Conservation (phyloP, 31 red algal genomes). For the Bonnemaisonia californica region DNA sequence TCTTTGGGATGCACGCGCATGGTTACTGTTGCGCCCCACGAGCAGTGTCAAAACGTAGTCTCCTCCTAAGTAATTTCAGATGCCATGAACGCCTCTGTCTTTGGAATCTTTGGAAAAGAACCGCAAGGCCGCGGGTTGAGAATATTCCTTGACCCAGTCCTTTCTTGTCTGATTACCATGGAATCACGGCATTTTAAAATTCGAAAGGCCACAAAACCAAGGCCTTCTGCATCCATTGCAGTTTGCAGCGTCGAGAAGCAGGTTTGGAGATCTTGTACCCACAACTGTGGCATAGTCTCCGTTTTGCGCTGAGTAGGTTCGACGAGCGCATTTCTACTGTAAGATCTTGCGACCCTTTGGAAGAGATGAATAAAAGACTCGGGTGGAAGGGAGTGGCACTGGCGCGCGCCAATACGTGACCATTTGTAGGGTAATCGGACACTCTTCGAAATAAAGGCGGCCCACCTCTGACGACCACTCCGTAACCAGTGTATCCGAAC, state of each 20-base stretch:
- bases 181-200: neutral
- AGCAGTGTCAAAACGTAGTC: neutral
- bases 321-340: neutral
- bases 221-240: neutral
- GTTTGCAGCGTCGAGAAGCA: neutral
- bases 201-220: neutral
- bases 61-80: neutral
- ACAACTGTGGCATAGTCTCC: neutral
- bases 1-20: no score
- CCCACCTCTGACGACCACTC: no score
- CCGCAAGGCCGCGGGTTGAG: conserved; percentile 4
- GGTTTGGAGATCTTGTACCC: neutral
- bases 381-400: no score
- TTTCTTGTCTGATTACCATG: no score
- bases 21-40: conserved; percentile 12
- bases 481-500: no score
- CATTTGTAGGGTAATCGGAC: no score
- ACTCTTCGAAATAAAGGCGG: no score
- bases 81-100: neutral
- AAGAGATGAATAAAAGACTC: neutral
- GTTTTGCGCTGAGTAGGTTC: neutral
- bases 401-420: no score
- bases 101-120: neutral
- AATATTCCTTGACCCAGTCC: no score
- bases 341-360: neutral